Evolutionary conservation across 768 basidiomycete genomes (phyloP).

Genomic region (Podaxis sp.): DNA sequence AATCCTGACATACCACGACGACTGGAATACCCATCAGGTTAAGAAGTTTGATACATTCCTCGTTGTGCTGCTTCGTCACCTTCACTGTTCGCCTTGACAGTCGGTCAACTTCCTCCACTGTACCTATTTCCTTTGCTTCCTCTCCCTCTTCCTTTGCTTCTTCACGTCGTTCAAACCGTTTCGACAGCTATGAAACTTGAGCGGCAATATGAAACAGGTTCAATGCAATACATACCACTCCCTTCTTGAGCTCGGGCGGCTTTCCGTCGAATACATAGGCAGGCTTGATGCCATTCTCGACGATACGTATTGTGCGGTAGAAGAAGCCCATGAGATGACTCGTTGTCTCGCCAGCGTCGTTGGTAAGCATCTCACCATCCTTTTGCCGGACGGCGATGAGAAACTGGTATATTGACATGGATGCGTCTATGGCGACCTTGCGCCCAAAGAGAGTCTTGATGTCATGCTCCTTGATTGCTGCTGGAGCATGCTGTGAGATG

Average conservation of each 20-base stretch:
- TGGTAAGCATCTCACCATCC: slow-evolving; percentile 95
- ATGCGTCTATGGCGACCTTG: slow-evolving; percentile 98
- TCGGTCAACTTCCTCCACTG: slow-evolving; percentile 89
- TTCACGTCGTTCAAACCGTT: slow-evolving; percentile 88
- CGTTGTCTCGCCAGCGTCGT: slow-evolving; percentile 97
- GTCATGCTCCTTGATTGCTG: slow-evolving; percentile 85
- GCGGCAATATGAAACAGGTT: not conserved
- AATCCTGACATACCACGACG: slow-evolving; percentile 62
- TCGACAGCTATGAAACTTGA: slow-evolving; percentile 67
- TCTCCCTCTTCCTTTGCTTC: slow-evolving; percentile 95
- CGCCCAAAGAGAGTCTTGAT: slow-evolving; percentile 98
- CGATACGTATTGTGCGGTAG: slow-evolving; percentile 95
- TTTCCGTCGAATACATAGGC: slow-evolving; percentile 98
- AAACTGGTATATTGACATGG: slow-evolving; percentile 97
- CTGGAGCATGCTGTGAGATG: slow-evolving; percentile 87
- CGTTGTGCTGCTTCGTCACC: slow-evolving; percentile 95
- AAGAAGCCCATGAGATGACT: slow-evolving; percentile 99
- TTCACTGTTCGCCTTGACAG: slow-evolving; percentile 90
- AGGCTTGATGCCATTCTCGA: slow-evolving; percentile 98
- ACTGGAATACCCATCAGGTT: slow-evolving; percentile 97
- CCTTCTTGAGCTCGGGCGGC: slow-evolving; percentile 95
- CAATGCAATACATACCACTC: slow-evolving; percentile 68
- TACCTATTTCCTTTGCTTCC: slow-evolving; percentile 96
- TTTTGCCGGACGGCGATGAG: slow-evolving; percentile 95
- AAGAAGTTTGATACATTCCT: slow-evolving; percentile 87